These are phyloP conservation scores for Draba incana DNA, from an alignment of 345 rosid species.

Conservation along the genomic window DNA sequence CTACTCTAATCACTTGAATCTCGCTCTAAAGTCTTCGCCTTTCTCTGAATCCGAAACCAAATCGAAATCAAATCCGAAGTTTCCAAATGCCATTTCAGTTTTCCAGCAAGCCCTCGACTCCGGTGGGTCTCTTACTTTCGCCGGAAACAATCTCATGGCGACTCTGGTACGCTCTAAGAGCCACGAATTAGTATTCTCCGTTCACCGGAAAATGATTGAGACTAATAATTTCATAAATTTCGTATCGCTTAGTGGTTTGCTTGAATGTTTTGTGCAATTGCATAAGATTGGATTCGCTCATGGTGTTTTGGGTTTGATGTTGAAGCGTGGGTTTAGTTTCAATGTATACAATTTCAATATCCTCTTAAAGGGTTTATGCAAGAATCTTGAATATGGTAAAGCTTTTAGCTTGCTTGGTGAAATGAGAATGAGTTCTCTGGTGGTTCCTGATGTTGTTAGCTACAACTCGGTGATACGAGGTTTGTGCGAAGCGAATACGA, in stretches of 20 bases:
- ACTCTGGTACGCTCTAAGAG: conserved; percentile 57
- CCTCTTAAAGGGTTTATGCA: conserved; percentile 61
- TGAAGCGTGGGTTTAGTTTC: conserved; percentile 59
- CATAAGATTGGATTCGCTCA: conserved; percentile 41
- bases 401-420: conserved; percentile 49
- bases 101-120: conserved; percentile 49
- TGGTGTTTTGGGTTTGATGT: conserved; percentile 56
- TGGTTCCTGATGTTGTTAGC: conserved; percentile 48
- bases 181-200: conserved; percentile 53
- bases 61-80: conserved; percentile 44
- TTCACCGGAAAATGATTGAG: conserved; percentile 49
- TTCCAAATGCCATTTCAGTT: conserved; percentile 47
- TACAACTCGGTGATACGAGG: conserved; percentile 56
- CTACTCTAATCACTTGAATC: background rate
- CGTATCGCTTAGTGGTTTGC: conserved; percentile 53
- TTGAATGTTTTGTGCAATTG: conserved; percentile 56
- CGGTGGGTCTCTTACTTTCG: conserved; percentile 34
- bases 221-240: conserved; percentile 46
- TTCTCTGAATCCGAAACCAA: conserved; percentile 44
- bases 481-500: conserved; percentile 50
- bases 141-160: conserved; percentile 54
- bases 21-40: conserved; percentile 22
- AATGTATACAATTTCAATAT: conserved; percentile 51
- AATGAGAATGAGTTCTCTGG: conserved; percentile 45
- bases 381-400: conserved; percentile 37